These are phyloP conservation scores for Myotisia sp. DNA, from an alignment of 2,329 filamentous ascomycete species.

Conservation along the genomic window DNA sequence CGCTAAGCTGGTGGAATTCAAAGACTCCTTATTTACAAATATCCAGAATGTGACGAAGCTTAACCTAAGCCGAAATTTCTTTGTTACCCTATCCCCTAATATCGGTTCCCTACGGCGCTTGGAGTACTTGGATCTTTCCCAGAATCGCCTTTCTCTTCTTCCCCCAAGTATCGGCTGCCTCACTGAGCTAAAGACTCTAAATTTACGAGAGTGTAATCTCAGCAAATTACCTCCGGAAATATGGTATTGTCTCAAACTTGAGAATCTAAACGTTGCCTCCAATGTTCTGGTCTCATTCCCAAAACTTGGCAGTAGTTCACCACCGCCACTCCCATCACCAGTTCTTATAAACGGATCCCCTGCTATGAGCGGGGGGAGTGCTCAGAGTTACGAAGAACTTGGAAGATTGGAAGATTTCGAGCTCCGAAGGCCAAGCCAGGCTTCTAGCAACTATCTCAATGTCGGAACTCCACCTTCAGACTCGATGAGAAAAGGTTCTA, in stretches of 20 bases:
- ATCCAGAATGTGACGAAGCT: conserved; percentile 77
- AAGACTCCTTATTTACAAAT: conserved; percentile 73
- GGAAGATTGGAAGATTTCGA: conserved; percentile 49
- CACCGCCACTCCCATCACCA: conserved; percentile 41
- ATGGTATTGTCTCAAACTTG: conserved; percentile 86
- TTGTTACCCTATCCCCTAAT: conserved; percentile 73
- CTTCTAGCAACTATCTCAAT: conserved; percentile 60
- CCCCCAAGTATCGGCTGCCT: conserved; percentile 81
- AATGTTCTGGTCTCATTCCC: conserved; percentile 86
- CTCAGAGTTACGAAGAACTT: conserved; percentile 66
- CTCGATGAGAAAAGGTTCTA: conserved; percentile 60
- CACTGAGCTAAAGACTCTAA: conserved; percentile 67
- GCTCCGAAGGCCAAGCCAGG: conserved; percentile 66
- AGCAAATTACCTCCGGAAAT: conserved; percentile 77
- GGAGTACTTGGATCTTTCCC: conserved; percentile 85
- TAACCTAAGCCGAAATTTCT: conserved; percentile 87
- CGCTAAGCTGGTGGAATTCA: conserved; percentile 75
- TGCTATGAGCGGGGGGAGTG: conserved; percentile 37
- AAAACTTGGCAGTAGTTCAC: conserved; percentile 56
- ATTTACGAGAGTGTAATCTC: conserved; percentile 87
- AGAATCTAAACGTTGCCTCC: conserved; percentile 87
- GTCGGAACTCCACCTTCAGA: conserved; percentile 58
- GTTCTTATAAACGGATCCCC: too few relatives aligned
- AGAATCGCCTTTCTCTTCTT: conserved; percentile 73
- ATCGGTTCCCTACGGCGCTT: conserved; percentile 71